Evolutionary conservation across 2,329 filamentous ascomycete species (phyloP), one percentile per base, ranked within the genome.

Genomic region (Ophiognomonia clavigignenti-juglandacearum): DNA sequence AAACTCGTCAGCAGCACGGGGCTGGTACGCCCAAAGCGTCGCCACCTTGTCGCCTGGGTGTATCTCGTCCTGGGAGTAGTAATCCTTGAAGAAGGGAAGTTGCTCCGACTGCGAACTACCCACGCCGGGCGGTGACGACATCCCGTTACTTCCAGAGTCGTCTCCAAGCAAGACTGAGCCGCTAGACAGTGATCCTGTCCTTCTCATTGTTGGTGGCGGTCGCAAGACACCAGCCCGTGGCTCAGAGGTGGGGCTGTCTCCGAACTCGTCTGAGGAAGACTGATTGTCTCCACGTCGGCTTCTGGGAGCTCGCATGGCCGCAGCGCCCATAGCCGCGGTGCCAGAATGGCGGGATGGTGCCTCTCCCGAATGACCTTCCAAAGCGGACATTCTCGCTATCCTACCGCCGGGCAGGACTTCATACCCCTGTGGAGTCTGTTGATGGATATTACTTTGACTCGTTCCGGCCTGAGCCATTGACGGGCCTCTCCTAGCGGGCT

Each of bases 1-100:
- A 61, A 97, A 97, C 62, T 98, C 93, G 60, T 98, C 93, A 24
- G 83, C 82, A 4, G 93, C 93, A 27, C 93, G 86, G 27, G 93
- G 92, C 58, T 96, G 89, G 65, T 98, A 98, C 2, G 93, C 92
- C 93, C 93, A 98, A 13, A 98, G 77, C 3, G 90, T 88, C 13
- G 93, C 81, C 35, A 98, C 92, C 50, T 86, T 85, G 59, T 97
- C 91, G 47, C 88, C 86, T 0, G 92, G 87, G 59, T 92, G 88
- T 48, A 98, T 96, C 58, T 97, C 91, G 59, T 97, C 93, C 57
- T 92, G 85, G 2, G 92, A 97, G 63, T 98, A 98, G 67, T 98
- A 98, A 65, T 98, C 93, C 63, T 96, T 96, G 80, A 98, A 98
- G 62, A 90, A 96, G 4, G 88, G 85, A 45, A 98, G 72, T 64